Conservation (phyloP, 495 filamentous ascomycete genomes). For the Filosporella fistucella region DNA sequence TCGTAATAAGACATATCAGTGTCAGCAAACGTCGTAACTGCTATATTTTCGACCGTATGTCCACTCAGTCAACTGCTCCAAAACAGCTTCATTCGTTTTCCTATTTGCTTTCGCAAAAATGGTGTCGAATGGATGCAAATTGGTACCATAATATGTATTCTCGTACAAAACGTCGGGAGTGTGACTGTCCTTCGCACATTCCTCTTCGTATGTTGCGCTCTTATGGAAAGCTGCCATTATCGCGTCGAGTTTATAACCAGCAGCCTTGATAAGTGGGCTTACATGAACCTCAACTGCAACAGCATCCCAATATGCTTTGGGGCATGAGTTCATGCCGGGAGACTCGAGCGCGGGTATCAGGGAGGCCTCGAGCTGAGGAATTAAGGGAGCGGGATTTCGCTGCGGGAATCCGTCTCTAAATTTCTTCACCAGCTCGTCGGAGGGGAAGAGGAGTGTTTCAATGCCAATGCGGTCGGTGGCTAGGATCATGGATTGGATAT, state of each 20-base stretch:
- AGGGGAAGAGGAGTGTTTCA: constrained; percentile 23
- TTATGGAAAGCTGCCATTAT: constrained; percentile 26
- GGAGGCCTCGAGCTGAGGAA: background rate
- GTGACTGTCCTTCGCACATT: constrained; percentile 10
- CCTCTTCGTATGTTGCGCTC: background rate
- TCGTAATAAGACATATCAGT: no score
- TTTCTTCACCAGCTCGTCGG: background rate
- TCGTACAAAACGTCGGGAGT: background rate
- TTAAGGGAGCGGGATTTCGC: background rate
- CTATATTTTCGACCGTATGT: background rate
- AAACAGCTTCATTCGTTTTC: background rate
- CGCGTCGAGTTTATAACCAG: constrained; percentile 30
- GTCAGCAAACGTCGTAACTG: constrained; percentile 1
- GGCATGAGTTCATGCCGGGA: constrained; percentile 22
- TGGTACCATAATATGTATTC: background rate
- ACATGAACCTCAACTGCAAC: constrained; percentile 25
- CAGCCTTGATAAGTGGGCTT: constrained; percentile 20
- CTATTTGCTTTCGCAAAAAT: background rate
- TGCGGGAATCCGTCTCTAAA: background rate
- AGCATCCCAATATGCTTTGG: constrained; percentile 12
- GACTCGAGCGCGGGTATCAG: constrained; percentile 2
- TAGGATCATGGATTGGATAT: constrained; percentile 33
- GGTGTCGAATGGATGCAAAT: constrained; percentile 2
- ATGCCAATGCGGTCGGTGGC: constrained; percentile 31
- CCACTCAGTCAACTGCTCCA: background rate